Evolutionary conservation across 2,329 filamentous ascomycete genomes (phyloP).

Genomic region (Plenodomus lindquistii): DNA sequence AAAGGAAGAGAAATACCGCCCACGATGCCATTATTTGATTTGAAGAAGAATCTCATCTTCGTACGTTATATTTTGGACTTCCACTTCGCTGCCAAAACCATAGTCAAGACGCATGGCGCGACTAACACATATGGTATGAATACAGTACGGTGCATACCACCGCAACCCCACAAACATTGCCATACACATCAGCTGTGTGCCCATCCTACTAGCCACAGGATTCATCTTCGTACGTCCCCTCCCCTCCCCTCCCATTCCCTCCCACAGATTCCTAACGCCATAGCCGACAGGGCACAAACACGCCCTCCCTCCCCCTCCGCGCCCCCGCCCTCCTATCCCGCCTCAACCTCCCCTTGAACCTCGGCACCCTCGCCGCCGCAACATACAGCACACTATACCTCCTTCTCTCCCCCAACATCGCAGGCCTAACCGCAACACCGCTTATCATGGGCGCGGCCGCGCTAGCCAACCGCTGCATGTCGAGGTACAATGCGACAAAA

Average conservation of each 20-base stretch:
- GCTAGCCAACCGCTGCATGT: slow-evolving; percentile 71
- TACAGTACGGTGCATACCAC: slow-evolving; percentile 81
- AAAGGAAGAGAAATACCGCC: neutral
- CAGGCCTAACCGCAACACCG: slow-evolving; percentile 73
- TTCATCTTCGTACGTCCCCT: slow-evolving; percentile 67
- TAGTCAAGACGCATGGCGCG: neutral
- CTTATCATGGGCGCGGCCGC: slow-evolving; percentile 75
- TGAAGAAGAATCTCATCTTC: slow-evolving; percentile 42
- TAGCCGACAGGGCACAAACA: slow-evolving; percentile 57
- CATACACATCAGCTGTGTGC: slow-evolving; percentile 81
- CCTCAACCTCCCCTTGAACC: slow-evolving; percentile 45
- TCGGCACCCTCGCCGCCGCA: slow-evolving; percentile 56
- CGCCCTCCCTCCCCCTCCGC: slow-evolving; percentile 49
- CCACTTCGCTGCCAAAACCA: neutral
- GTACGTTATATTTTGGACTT: slow-evolving; percentile 23
- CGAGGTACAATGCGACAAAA: slow-evolving; percentile 57
- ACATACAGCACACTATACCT: slow-evolving; percentile 81
- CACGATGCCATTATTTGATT: slow-evolving; percentile 34
- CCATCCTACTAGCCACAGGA: slow-evolving; percentile 69
- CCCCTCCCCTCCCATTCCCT: neutral
- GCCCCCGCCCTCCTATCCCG: slow-evolving; percentile 34
- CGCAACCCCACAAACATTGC: slow-evolving; percentile 74
- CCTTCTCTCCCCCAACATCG: slow-evolving; percentile 83
- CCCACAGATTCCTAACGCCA: neutral
- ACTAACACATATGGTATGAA: neutral